Conservation (phyloP, 352 stramenopile genomes). For the Phytopythium vexans region DNA sequence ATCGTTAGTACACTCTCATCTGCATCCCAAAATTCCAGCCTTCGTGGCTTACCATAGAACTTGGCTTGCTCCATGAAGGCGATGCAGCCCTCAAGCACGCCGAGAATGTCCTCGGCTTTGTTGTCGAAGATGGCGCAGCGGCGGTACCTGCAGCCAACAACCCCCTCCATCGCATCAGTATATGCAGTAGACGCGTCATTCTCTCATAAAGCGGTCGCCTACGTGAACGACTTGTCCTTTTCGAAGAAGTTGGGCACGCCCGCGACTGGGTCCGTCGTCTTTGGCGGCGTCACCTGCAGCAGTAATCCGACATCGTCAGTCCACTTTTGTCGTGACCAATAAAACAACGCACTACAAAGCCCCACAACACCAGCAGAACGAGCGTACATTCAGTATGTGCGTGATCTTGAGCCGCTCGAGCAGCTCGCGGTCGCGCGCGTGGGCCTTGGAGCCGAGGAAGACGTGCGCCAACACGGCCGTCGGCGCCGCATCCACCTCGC, state of each 20-base stretch:
- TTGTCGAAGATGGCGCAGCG: slow-evolving; percentile 89
- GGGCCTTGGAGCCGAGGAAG: slow-evolving; percentile 60
- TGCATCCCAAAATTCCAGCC: too few relatives aligned
- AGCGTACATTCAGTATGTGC: slow-evolving; percentile 75
- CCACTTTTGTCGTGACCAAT: background rate
- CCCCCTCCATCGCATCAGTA: background rate
- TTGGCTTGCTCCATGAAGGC: slow-evolving; percentile 91
- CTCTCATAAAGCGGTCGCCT: background rate
- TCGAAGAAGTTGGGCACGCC: slow-evolving; percentile 92
- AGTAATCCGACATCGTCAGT: background rate
- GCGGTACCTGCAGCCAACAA: slow-evolving; percentile 45
- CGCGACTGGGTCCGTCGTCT: slow-evolving; percentile 74
- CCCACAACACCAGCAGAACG: background rate
- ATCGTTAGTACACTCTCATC: slow-evolving; percentile 22
- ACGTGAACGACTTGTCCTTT: slow-evolving; percentile 75
- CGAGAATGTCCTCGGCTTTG: slow-evolving; percentile 85
- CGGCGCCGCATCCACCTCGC: slow-evolving; percentile 30
- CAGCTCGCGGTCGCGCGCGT: slow-evolving; percentile 65
- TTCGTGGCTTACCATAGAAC: slow-evolving; percentile 73
- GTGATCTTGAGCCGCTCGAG: slow-evolving; percentile 66
- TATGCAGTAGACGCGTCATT: background rate
- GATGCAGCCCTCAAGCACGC: slow-evolving; percentile 76
- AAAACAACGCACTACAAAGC: background rate
- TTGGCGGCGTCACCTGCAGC: slow-evolving; percentile 68
- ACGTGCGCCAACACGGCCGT: slow-evolving; percentile 67